These are phyloP conservation scores for Rhodotorula sp. DNA, from an alignment of 1,284 basidiomycete genomes.

Conservation along the genomic window DNA sequence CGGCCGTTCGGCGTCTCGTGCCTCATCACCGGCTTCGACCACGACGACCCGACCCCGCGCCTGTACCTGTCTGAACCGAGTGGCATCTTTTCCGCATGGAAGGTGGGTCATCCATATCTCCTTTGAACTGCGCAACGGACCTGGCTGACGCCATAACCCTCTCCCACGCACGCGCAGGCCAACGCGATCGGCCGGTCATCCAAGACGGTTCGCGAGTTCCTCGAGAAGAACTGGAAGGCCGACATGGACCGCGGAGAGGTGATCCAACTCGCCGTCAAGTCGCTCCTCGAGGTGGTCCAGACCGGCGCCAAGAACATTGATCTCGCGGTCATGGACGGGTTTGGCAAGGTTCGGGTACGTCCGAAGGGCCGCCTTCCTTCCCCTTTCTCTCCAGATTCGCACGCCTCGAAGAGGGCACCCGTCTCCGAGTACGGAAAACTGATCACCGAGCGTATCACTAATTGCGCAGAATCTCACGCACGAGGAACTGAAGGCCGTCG, in stretches of 20 bases:
- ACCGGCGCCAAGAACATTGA: constrained; percentile 99
- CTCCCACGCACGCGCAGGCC: constrained; percentile 59
- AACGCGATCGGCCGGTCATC: constrained; percentile 96
- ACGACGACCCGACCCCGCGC: constrained; percentile 80
- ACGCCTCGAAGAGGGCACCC: too few species aligned
- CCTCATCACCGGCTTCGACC: constrained; percentile 95
- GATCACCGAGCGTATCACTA: too few species aligned
- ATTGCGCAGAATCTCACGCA: constrained; percentile 71
- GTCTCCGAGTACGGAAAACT: too few species aligned
- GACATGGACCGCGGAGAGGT: constrained; percentile 82
- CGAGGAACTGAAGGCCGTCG: constrained; percentile 83
- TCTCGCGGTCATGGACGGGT: constrained; percentile 92
- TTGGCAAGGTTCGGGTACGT: constrained; percentile 81
- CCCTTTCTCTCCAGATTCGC: neutral
- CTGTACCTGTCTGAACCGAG: constrained; percentile 97
- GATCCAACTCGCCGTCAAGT: constrained; percentile 94
- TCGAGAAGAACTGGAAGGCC: constrained; percentile 98
- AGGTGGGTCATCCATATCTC: constrained; percentile 59
- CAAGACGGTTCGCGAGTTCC: constrained; percentile 97
- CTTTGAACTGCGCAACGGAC: neutral
- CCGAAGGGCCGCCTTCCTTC: neutral
- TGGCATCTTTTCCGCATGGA: constrained; percentile 98
- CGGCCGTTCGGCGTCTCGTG: constrained; percentile 98
- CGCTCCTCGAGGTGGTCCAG: constrained; percentile 95
- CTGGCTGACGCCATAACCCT: neutral